phyloP scores from a whole-genome alignment of 345 rosid species.

The Hirschfeldia incana region DNA sequence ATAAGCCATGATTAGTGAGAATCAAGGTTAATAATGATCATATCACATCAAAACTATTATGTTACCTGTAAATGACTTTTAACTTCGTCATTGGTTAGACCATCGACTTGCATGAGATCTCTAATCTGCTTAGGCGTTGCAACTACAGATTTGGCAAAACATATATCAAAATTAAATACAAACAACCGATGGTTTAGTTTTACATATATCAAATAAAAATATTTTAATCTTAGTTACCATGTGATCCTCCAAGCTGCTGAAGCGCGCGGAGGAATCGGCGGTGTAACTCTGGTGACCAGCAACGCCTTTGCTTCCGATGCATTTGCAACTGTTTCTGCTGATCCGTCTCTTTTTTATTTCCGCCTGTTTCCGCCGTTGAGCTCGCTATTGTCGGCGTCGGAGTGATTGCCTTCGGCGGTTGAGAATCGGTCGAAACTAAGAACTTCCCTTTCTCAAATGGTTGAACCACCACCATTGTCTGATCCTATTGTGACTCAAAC shows the following conservation, averaged over 20 bases:
- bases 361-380: conserved; percentile 38
- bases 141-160: conserved; percentile 43
- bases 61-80: conserved; percentile 98
- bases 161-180: not conserved
- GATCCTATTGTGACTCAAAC: conserved; percentile 50
- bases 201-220: not conserved
- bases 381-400: conserved; percentile 51
- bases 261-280: conserved; percentile 80
- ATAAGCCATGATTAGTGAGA: not conserved
- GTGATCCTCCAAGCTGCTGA: conserved; percentile 90
- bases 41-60: not conserved
- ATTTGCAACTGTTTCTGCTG: not conserved
- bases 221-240: conserved; percentile 35
- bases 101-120: conserved; percentile 95
- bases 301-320: conserved; percentile 75
- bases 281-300: conserved; percentile 96
- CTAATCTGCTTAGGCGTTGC: conserved; percentile 95
- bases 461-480: conserved; percentile 53
- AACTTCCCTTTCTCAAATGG: conserved; percentile 60
- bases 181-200: not conserved
- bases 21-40: not conserved
- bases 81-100: conserved; percentile 90
- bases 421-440: conserved; percentile 44
- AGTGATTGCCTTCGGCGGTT: not conserved
- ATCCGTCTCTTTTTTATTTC: conserved; percentile 39